Evolutionary conservation across 805 yeast genomes (phyloP), one percentile per base, ranked within the genome.

Genomic region (Tetrapisispora iriomotensis): DNA sequence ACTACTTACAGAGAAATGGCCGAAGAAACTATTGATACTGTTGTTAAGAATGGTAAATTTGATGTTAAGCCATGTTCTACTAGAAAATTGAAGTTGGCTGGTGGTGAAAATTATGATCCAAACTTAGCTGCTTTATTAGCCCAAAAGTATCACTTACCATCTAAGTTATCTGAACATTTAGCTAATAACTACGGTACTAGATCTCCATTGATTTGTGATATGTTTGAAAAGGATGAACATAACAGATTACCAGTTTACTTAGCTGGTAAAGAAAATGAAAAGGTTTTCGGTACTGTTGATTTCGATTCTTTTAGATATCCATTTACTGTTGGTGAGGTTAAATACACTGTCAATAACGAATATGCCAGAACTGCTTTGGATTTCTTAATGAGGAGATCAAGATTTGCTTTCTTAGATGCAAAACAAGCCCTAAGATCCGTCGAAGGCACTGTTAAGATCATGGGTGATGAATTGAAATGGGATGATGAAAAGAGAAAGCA

Each of bases 1-100:
- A 88, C 97, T 39, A 88, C 97, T 27, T 90, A 88, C 70, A 75
- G 96, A 68, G 94, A 86, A 68, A 88, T 88, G 96, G 95, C 96
- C 18, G 79, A 88, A 66, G 95, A 90, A 67, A 84, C 95, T 33
- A 79, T 88, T 34, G 79, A 84, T 61, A 76, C 75, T 49, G 77
- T 82, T 39, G 70, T 84, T 35, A 68, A 74, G 55, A 65, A 66
- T 37, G 65, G 61, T 14, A 51, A 63, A 35, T 65, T 71, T 41
- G 47, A 58, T 29, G 69, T 67, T 36, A 59, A 61, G 42, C 67
- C 71, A 21, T 65, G 70, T 38, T 45, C 52, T 29, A 67, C 73
- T 9, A 64, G 61, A 50, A 59, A 62, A 45, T 50, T 75, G 45
- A 68, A 77, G 49, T 68, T 90, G 42, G 70, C 76, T 40, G 97